Conservation (phyloP, 106 monocot species). For the Posidonia australis region DNA sequence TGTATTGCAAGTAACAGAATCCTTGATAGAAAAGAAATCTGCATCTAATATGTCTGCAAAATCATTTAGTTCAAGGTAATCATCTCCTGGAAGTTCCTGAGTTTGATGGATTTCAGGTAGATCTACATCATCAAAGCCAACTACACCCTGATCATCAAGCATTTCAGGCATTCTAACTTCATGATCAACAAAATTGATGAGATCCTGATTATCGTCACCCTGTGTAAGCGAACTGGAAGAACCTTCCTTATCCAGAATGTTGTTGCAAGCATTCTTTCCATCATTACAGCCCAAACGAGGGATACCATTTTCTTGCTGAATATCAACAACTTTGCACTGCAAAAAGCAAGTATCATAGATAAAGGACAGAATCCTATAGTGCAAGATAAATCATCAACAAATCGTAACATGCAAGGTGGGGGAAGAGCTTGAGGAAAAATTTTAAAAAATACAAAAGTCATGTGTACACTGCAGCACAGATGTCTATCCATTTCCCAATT, state of each 20-base stretch:
- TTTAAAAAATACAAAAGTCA: too few relatives aligned
- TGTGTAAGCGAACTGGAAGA: background rate
- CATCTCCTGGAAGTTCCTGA: constrained; percentile 4
- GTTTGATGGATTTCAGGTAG: background rate
- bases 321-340: background rate
- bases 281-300: background rate
- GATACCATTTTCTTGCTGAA: background rate
- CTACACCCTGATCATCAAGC: background rate
- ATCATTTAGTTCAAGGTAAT: constrained; percentile 20
- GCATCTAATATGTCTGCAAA: constrained; percentile 4
- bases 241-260: background rate
- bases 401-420: too few relatives aligned
- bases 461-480: too few relatives aligned
- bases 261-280: background rate
- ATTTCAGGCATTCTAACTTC: background rate
- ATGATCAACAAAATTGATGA: background rate
- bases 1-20: background rate
- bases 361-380: background rate
- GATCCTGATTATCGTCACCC: background rate
- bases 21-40: background rate
- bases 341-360: background rate
- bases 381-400: too few relatives aligned
- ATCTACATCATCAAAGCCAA: background rate
- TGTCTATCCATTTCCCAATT: too few relatives aligned
- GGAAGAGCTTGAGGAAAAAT: too few relatives aligned